Evolutionary conservation across 2,329 filamentous ascomycete genomes (phyloP).

Genomic region (Aspergillus amoenus): DNA sequence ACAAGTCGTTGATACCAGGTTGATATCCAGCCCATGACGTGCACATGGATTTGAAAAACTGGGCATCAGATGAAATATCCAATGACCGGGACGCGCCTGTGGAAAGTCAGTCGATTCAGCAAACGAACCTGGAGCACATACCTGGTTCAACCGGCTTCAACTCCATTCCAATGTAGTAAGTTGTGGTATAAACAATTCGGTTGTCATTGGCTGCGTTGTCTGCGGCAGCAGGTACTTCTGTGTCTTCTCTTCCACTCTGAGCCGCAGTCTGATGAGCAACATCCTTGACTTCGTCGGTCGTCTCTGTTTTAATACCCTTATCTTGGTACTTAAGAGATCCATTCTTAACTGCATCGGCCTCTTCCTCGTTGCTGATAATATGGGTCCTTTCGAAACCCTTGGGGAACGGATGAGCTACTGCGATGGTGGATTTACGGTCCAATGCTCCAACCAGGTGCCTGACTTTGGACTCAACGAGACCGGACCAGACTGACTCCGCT

Average conservation of each 20-base stretch:
- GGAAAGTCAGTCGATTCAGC: slow-evolving; percentile 30
- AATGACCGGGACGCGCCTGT: slow-evolving; percentile 48
- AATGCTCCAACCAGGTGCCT: slow-evolving; percentile 79
- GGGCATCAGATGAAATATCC: slow-evolving; percentile 69
- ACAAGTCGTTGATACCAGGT: slow-evolving; percentile 71
- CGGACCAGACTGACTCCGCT: slow-evolving; percentile 82
- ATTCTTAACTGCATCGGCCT: slow-evolving; percentile 62
- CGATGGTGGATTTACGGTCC: slow-evolving; percentile 76
- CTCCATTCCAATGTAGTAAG: slow-evolving; percentile 90
- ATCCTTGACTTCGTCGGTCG: slow-evolving; percentile 53
- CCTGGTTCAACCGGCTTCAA: slow-evolving; percentile 70
- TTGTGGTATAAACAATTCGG: slow-evolving; percentile 75
- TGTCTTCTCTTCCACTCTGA: slow-evolving; percentile 44
- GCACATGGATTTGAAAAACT: slow-evolving; percentile 83
- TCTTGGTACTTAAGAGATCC: slow-evolving; percentile 63
- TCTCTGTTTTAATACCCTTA: slow-evolving; percentile 51
- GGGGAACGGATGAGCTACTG: slow-evolving; percentile 84
- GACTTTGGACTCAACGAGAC: slow-evolving; percentile 90
- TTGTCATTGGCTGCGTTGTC: slow-evolving; percentile 41
- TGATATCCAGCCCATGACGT: slow-evolving; percentile 74
- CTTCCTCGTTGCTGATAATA: slow-evolving; percentile 61
- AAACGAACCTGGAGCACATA: slow-evolving; percentile 44
- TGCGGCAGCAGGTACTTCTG: slow-evolving; percentile 29
- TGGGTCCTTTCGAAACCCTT: slow-evolving; percentile 88
- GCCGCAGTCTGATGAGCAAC: slow-evolving; percentile 50